phyloP scores from a whole-genome alignment of 768 basidiomycete species.

The Gloeostereum incarnatum region DNA sequence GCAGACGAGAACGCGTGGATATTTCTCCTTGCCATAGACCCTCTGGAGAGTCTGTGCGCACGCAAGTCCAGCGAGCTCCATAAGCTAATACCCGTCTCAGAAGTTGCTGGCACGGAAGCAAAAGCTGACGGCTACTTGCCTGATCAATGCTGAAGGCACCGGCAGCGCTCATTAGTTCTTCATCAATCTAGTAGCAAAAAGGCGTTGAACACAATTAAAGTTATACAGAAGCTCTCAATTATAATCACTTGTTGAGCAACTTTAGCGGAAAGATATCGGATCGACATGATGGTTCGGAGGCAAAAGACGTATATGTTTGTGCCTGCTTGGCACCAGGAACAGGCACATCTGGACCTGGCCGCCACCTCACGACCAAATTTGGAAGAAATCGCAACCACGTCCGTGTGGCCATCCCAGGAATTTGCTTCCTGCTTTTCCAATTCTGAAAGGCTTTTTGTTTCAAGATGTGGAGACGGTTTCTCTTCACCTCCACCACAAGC shows the following conservation, averaged over 20 bases:
- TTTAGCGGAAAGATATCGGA: slow-evolving; percentile 61
- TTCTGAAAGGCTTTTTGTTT: background rate
- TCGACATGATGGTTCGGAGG: slow-evolving; percentile 26
- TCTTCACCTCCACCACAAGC: background rate
- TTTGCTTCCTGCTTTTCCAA: background rate
- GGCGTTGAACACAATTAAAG: background rate
- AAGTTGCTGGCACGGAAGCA: background rate
- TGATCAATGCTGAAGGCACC: slow-evolving; percentile 96
- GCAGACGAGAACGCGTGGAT: slow-evolving; percentile 81
- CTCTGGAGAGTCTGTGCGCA: slow-evolving; percentile 83
- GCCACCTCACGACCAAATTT: background rate
- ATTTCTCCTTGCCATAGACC: slow-evolving; percentile 60
- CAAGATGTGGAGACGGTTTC: background rate
- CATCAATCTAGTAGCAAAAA: slow-evolving; percentile 62
- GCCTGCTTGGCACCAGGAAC: too few relatives aligned
- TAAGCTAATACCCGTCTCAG: slow-evolving; percentile 46
- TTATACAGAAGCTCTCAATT: slow-evolving; percentile 5
- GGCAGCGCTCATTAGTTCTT: slow-evolving; percentile 81
- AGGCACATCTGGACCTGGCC: background rate
- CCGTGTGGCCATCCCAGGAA: background rate
- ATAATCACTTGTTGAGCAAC: slow-evolving; percentile 75
- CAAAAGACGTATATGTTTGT: slow-evolving; percentile 1
- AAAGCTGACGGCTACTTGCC: slow-evolving; percentile 27
- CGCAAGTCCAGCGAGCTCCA: slow-evolving; percentile 94
- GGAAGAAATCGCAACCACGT: background rate